Conservation (phyloP, 257 asterid genomes). For the Jaltomata sinuosa region DNA sequence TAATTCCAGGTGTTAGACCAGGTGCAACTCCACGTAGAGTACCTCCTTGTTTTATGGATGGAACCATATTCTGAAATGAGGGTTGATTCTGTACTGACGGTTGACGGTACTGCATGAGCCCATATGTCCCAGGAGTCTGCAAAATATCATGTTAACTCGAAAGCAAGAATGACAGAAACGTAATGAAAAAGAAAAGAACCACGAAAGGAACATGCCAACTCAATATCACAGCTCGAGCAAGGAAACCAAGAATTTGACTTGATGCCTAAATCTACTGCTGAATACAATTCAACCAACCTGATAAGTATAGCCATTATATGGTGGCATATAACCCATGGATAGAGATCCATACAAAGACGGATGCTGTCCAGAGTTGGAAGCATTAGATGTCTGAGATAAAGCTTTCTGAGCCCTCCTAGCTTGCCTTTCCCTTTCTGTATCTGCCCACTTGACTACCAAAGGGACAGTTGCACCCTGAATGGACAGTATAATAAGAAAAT, state of each 20-base stretch:
- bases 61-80: constrained; percentile 45
- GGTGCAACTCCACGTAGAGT: constrained; percentile 48
- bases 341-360: constrained; percentile 67
- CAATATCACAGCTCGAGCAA: not conserved
- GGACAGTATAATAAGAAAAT: not conserved
- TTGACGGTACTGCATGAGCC: constrained; percentile 72
- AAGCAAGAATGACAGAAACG: constrained; percentile 7
- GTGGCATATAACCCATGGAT: constrained; percentile 78
- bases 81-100: constrained; percentile 65
- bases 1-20: constrained; percentile 52
- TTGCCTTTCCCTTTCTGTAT: constrained; percentile 94
- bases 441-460: constrained; percentile 99
- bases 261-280: not conserved
- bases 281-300: constrained; percentile 51
- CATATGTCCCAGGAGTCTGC: constrained; percentile 79
- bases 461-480: constrained; percentile 78
- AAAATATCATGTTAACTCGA: constrained; percentile 23
- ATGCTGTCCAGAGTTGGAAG: constrained; percentile 59
- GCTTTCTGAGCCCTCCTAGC: constrained; percentile 89
- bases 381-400: constrained; percentile 43
- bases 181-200: constrained; percentile 2
- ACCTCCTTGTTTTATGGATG: constrained; percentile 58
- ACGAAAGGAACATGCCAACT: not conserved
- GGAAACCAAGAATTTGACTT: not conserved
- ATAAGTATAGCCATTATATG: constrained; percentile 83